These are phyloP conservation scores for Rhododendron ovatum DNA, from an alignment of 148 eudicot genomes.

Conservation along the genomic window DNA sequence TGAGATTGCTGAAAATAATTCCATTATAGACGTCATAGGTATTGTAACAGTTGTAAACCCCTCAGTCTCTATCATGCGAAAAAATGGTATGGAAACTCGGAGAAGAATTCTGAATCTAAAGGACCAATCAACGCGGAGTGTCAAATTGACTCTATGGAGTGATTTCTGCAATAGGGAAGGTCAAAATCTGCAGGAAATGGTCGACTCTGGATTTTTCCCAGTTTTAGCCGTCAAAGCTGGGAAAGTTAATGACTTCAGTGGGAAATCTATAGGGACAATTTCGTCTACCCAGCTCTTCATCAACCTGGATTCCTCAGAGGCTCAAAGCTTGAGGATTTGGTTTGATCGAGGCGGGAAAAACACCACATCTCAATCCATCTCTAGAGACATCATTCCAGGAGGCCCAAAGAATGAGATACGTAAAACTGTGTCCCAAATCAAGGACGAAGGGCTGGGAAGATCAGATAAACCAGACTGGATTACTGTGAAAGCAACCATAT, in stretches of 20 bases:
- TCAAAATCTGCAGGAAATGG: slow-evolving; percentile 69
- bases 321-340: slow-evolving; percentile 58
- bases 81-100: slow-evolving; percentile 98
- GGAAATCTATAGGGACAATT: slow-evolving; percentile 82
- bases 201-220: slow-evolving; percentile 66
- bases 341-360: slow-evolving; percentile 69
- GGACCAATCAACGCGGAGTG: slow-evolving; percentile 73
- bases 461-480: slow-evolving; percentile 90
- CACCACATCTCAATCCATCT: slow-evolving; percentile 59
- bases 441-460: slow-evolving; percentile 85
- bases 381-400: slow-evolving; percentile 59
- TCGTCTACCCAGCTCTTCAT: slow-evolving; percentile 77
- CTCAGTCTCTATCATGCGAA: slow-evolving; percentile 83
- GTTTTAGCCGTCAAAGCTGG: slow-evolving; percentile 88
- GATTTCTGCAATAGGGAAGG: slow-evolving; percentile 96
- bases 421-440: slow-evolving; percentile 71
- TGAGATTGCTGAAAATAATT: slow-evolving; percentile 71
- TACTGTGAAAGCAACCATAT: slow-evolving; percentile 62
- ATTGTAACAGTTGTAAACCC: slow-evolving; percentile 75
- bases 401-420: slow-evolving; percentile 66
- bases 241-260: slow-evolving; percentile 67
- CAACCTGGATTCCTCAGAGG: slow-evolving; percentile 77
- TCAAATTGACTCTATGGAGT: slow-evolving; percentile 92
- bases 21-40: slow-evolving; percentile 77
- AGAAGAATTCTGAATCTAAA: slow-evolving; percentile 70